Percentiles rank a stretch among this genome's conserved stretches.
Conservation (phyloP, 768 basidiomycete genomes). For the Mycena venus region DNA sequence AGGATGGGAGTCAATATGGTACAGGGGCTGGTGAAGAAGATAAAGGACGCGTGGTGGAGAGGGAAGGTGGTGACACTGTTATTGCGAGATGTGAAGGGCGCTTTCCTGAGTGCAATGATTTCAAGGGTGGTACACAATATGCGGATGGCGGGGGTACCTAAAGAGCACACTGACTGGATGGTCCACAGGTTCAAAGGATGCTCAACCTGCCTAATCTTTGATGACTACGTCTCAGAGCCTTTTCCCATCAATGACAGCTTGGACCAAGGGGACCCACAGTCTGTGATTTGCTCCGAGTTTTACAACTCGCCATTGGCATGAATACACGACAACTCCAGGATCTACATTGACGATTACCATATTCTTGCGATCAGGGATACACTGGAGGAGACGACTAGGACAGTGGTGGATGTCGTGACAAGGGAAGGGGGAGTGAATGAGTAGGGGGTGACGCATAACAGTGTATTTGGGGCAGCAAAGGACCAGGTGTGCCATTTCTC, state of each 20-base stretch:
- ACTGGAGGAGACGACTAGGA: background rate
- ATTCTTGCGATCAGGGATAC: background rate
- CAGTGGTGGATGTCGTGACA: background rate
- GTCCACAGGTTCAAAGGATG: background rate
- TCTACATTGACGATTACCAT: too few species aligned
- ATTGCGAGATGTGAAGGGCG: background rate
- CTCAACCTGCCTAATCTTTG: background rate
- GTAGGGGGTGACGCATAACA: too few species aligned
- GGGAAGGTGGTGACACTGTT: background rate
- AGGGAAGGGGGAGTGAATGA: background rate
- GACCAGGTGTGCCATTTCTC: background rate
- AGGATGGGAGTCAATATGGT: background rate
- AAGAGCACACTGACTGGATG: background rate
- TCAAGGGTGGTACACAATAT: too few species aligned
- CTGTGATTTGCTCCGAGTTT: background rate
- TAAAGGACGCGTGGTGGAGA: background rate
- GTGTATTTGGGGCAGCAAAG: background rate
- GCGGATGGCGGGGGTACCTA: background rate
- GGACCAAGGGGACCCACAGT: background rate
- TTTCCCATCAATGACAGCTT: background rate
- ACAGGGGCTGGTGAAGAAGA: too few species aligned
- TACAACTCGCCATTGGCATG: background rate
- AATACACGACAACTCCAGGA: background rate
- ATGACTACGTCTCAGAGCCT: background rate
- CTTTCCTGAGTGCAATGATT: background rate